Evolutionary conservation across 2,329 filamentous ascomycete species (phyloP).

Genomic region (Dactylellina drechsleri): DNA sequence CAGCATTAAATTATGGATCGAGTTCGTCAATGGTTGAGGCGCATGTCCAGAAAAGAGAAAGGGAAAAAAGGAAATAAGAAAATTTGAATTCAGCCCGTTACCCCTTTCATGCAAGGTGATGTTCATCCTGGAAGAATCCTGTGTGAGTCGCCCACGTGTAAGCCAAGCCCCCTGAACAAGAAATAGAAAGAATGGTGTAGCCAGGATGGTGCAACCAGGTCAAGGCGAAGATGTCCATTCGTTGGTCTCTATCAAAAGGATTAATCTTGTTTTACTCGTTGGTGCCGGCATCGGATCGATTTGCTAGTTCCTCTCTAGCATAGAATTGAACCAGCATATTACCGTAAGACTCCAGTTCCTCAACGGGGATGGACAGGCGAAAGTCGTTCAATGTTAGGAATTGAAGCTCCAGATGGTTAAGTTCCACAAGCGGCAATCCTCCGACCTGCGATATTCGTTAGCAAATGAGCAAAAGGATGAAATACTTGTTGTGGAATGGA

Average conservation of each 20-base stretch:
- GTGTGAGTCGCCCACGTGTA: slow-evolving; percentile 35
- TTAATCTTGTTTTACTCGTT: slow-evolving; percentile 20
- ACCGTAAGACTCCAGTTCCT: slow-evolving; percentile 95
- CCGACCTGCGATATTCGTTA: slow-evolving; percentile 74
- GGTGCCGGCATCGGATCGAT: slow-evolving; percentile 63
- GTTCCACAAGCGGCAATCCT: slow-evolving; percentile 86
- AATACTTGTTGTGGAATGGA: background rate
- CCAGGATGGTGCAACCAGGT: background rate
- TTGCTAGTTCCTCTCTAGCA: slow-evolving; percentile 83
- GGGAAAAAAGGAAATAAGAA: background rate
- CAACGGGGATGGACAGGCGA: slow-evolving; percentile 87
- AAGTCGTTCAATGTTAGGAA: slow-evolving; percentile 97
- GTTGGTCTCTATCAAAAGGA: background rate
- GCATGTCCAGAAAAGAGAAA: slow-evolving; percentile 11
- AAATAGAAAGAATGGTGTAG: slow-evolving; percentile 11
- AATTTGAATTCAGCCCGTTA: slow-evolving; percentile 34
- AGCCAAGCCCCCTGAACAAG: slow-evolving; percentile 16
- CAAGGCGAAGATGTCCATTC: background rate
- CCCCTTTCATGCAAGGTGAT: slow-evolving; percentile 30
- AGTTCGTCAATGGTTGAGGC: slow-evolving; percentile 27
- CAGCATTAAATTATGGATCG: slow-evolving; percentile 34
- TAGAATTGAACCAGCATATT: slow-evolving; percentile 99
- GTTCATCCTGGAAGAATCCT: slow-evolving; percentile 20
- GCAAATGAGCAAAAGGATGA: slow-evolving; percentile 1
- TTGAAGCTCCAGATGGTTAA: slow-evolving; percentile 96